phyloP scores from a whole-genome alignment of 495 filamentous ascomycete genomes.

The Neurospora sp. region DNA sequence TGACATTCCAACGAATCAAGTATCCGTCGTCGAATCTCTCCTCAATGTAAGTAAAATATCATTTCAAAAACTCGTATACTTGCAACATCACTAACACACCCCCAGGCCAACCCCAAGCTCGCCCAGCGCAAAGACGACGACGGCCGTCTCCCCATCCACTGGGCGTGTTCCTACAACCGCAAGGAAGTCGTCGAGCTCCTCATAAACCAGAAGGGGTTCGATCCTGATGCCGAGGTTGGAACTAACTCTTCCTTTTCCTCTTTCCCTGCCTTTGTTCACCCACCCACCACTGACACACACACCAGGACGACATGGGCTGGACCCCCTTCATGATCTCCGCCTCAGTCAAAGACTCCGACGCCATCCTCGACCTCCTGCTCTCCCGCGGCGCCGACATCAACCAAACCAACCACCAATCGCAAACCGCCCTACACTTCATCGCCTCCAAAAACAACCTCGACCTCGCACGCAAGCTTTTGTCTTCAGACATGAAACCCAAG shows the following conservation, averaged over 20 bases:
- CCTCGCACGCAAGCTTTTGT: constrained; percentile 64
- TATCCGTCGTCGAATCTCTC: constrained; percentile 61
- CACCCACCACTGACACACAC: too few relatives aligned
- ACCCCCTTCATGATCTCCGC: constrained; percentile 90
- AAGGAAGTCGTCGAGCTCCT: constrained; percentile 66
- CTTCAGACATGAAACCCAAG: constrained; percentile 41
- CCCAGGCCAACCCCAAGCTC: constrained; percentile 69
- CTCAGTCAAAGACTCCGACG: constrained; percentile 62
- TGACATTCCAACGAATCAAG: constrained; percentile 27
- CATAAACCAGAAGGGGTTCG: constrained; percentile 59
- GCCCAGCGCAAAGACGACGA: constrained; percentile 71
- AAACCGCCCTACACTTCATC: constrained; percentile 86
- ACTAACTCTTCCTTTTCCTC: too few relatives aligned
- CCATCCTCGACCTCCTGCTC: constrained; percentile 63
- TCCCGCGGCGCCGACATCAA: constrained; percentile 76
- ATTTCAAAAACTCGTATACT: neutral
- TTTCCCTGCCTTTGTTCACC: too few relatives aligned
- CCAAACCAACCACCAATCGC: constrained; percentile 13
- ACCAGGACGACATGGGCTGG: constrained; percentile 76
- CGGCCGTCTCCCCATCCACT: constrained; percentile 87
- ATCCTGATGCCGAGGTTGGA: constrained; percentile 61
- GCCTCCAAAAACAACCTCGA: constrained; percentile 83
- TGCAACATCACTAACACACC: constrained; percentile 2
- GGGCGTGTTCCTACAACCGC: constrained; percentile 81
- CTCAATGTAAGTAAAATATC: constrained; percentile 46